Conservation (phyloP, 2,329 filamentous ascomycete species). For the Microthyrium microscopicum region DNA sequence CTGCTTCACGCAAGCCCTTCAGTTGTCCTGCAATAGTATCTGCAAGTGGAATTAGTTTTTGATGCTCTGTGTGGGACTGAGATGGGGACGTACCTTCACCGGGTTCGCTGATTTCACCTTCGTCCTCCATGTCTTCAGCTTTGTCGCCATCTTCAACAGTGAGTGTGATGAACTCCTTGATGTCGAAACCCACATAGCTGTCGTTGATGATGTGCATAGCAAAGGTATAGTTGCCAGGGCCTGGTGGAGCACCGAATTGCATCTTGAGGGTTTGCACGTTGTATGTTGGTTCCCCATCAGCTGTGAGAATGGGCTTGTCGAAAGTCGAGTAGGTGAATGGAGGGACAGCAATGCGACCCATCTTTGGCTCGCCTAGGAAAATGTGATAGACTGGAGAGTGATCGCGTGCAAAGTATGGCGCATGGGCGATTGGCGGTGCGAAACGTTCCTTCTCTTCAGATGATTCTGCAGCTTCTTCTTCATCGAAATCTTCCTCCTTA, state of each 20-base stretch:
- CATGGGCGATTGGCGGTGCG: constrained; percentile 71
- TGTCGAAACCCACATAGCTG: constrained; percentile 87
- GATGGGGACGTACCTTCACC: constrained; percentile 66
- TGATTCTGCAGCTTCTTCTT: constrained; percentile 70
- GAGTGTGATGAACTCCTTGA: constrained; percentile 77
- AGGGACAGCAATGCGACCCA: constrained; percentile 89
- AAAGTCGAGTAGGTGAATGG: constrained; percentile 92
- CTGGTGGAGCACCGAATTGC: constrained; percentile 87
- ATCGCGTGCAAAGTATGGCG: constrained; percentile 79
- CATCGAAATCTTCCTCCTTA: constrained; percentile 73
- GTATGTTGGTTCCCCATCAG: constrained; percentile 72
- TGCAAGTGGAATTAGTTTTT: constrained; percentile 24
- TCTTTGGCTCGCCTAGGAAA: constrained; percentile 85
- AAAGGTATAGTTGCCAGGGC: constrained; percentile 85
- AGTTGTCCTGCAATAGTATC: constrained; percentile 81
- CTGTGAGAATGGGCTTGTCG: constrained; percentile 72
- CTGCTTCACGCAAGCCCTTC: constrained; percentile 50
- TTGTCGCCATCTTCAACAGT: constrained; percentile 79
- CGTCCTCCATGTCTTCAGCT: constrained; percentile 60
- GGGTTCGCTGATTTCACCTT: constrained; percentile 94
- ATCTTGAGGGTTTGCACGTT: constrained; percentile 93
- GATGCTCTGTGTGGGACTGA: background rate
- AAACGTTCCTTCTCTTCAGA: constrained; percentile 46
- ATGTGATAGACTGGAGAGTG: constrained; percentile 85
- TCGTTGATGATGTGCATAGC: constrained; percentile 89